Evolutionary conservation across 2,329 filamentous ascomycete genomes (phyloP).

Genomic region (Cladosporium cucumerinum): DNA sequence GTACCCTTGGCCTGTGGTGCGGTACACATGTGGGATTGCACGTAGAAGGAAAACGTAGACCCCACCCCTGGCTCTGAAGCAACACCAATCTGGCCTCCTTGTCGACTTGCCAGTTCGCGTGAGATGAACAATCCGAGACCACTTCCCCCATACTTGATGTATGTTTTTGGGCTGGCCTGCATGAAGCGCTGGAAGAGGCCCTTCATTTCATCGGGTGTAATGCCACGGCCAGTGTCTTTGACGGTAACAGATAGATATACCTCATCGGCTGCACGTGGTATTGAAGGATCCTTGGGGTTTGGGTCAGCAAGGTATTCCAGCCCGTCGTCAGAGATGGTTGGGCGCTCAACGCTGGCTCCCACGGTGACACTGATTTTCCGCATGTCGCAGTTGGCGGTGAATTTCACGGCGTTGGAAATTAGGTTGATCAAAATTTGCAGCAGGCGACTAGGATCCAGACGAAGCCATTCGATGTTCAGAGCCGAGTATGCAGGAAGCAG

Average conservation of each 20-base stretch:
- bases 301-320: conserved; percentile 7
- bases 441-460: conserved; percentile 27
- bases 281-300: neutral
- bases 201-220: conserved; percentile 38
- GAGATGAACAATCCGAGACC: conserved; percentile 58
- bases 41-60: conserved; percentile 65
- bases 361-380: conserved; percentile 37
- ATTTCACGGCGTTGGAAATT: conserved; percentile 49
- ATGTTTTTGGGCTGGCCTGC: conserved; percentile 64
- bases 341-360: neutral
- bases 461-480: conserved; percentile 23
- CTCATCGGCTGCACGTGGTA: neutral
- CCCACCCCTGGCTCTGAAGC: conserved; percentile 56
- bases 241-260: conserved; percentile 35
- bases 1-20: neutral
- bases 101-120: conserved; percentile 63
- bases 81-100: conserved; percentile 68
- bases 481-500: conserved; percentile 1
- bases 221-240: conserved; percentile 41
- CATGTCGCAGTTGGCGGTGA: conserved; percentile 38
- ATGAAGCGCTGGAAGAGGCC: conserved; percentile 66
- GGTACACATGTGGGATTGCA: neutral
- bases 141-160: conserved; percentile 67
- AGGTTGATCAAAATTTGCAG: conserved; percentile 42
- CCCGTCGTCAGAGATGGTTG: conserved; percentile 1